These are phyloP conservation scores for Calonectria montana DNA, from an alignment of 2,329 filamentous ascomycete genomes.

Conservation along the genomic window DNA sequence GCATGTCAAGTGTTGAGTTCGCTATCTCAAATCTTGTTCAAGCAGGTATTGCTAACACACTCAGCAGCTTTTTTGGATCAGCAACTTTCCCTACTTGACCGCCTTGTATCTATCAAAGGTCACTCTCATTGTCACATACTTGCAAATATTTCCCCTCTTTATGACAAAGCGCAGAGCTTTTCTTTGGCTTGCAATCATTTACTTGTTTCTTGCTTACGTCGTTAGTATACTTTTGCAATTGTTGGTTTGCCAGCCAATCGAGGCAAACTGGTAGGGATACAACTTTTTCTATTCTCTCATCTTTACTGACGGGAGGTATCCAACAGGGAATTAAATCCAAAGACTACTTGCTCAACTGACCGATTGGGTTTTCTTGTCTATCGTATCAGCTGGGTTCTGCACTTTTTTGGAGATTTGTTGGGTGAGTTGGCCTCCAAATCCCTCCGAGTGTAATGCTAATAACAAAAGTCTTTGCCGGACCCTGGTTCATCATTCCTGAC, in stretches of 20 bases:
- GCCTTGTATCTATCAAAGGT: not conserved
- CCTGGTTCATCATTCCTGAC: not conserved
- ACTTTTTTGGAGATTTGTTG: not conserved
- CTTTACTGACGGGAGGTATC: not conserved
- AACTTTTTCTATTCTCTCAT: no score
- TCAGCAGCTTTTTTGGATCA: not conserved
- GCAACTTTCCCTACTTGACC: not conserved
- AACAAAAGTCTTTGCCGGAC: not conserved
- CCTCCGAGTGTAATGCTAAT: not conserved
- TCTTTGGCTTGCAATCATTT: not conserved
- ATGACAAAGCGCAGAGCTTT: not conserved
- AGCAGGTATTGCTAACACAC: not conserved
- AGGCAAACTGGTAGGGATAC: not conserved
- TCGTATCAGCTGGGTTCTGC: not conserved
- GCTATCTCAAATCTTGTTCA: no score
- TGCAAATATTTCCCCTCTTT: not conserved
- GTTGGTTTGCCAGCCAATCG: not conserved
- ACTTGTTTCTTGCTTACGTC: not conserved
- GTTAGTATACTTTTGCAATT: not conserved
- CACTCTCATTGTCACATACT: not conserved
- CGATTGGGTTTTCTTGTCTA: not conserved
- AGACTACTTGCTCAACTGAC: not conserved
- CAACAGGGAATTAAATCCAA: not conserved
- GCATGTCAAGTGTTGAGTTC: not conserved
- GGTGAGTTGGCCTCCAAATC: not conserved